A percentile compares a stretch with the other conserved stretches of the same genome.
These are phyloP conservation scores for Seiridium cupressi DNA, from an alignment of 2,329 filamentous ascomycete genomes.

Conservation along the genomic window DNA sequence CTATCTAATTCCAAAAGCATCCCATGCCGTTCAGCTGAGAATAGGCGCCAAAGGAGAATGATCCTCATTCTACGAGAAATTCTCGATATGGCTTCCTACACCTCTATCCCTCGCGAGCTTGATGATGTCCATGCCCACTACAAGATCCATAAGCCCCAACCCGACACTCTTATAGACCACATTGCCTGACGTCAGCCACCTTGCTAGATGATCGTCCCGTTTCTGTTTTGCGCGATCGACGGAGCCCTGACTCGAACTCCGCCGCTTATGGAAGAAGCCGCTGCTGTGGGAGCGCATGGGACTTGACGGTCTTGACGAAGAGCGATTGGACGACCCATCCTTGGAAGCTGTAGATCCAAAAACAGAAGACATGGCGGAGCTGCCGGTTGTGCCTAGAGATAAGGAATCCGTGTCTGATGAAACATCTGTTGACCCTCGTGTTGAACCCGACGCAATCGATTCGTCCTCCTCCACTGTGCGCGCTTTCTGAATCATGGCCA, in stretches of 20 bases:
- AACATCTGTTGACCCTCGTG: constrained; percentile 23
- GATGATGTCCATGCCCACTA: constrained; percentile 58
- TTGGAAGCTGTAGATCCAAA: constrained; percentile 22
- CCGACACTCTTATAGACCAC: constrained; percentile 70
- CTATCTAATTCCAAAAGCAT: no score
- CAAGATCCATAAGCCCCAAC: constrained; percentile 64
- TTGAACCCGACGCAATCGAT: constrained; percentile 23
- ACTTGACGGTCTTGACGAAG: not conserved
- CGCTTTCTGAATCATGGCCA: constrained; percentile 60
- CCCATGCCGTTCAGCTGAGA: not conserved
- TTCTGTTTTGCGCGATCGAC: constrained; percentile 29
- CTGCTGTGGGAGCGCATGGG: constrained; percentile 13
- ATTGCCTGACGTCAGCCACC: constrained; percentile 60
- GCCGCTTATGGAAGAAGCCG: constrained; percentile 23
- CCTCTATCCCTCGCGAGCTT: constrained; percentile 52
- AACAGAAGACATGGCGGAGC: constrained; percentile 40
- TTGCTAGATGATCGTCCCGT: constrained; percentile 47
- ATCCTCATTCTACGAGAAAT: constrained; percentile 40
- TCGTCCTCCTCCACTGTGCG: constrained; percentile 36
- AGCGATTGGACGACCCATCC: not conserved
- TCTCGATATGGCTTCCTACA: constrained; percentile 51
- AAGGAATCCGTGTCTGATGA: constrained; percentile 33
- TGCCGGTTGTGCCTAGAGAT: constrained; percentile 19
- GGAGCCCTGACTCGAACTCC: constrained; percentile 27
- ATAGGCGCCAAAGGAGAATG: constrained; percentile 11